Percentiles rank a stretch among this genome's conserved stretches.
Conservation (phyloP, 2,329 filamentous ascomycete species). For the Ophioceras dolichostomum region DNA sequence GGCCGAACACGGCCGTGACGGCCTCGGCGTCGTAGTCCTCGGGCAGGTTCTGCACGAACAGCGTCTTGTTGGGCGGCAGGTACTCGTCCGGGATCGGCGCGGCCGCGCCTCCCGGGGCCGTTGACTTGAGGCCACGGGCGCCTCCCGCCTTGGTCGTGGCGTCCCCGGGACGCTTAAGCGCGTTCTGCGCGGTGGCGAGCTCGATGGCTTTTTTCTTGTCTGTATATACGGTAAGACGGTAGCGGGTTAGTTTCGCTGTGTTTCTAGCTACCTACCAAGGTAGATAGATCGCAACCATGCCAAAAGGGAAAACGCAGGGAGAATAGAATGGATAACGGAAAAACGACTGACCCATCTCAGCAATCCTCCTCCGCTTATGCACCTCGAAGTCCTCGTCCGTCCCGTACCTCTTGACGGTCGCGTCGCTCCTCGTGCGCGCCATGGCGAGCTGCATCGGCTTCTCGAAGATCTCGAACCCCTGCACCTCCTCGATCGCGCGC, state of each 20-base stretch:
- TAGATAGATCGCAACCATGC: neutral
- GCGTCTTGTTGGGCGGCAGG: constrained; percentile 90
- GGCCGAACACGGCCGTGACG: constrained; percentile 68
- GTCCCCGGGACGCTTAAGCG: constrained; percentile 43
- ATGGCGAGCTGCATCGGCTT: constrained; percentile 80
- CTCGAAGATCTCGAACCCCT: constrained; percentile 86
- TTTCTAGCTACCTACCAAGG: no score
- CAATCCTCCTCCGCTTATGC: constrained; percentile 73
- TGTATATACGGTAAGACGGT: no score
- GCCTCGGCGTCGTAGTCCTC: constrained; percentile 74
- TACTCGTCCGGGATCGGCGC: constrained; percentile 88
- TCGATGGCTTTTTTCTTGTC: constrained; percentile 72
- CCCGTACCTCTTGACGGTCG: constrained; percentile 65
- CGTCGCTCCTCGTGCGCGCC: constrained; percentile 77
- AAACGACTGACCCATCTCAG: constrained; percentile 65
- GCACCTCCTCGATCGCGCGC: constrained; percentile 74
- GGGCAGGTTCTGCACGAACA: constrained; percentile 87
- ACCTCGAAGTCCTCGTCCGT: constrained; percentile 70
- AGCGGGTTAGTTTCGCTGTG: no score
- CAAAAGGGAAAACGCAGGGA: neutral
- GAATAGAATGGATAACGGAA: no score
- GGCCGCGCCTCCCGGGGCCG: constrained; percentile 55
- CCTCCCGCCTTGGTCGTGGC: constrained; percentile 4
- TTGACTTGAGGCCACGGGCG: constrained; percentile 42
- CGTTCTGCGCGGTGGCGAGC: constrained; percentile 46